Percentiles rank a stretch among this genome's conserved stretches.
Conservation (phyloP, 2,329 filamentous ascomycete genomes). For the Fusarium pseudograminearum region DNA sequence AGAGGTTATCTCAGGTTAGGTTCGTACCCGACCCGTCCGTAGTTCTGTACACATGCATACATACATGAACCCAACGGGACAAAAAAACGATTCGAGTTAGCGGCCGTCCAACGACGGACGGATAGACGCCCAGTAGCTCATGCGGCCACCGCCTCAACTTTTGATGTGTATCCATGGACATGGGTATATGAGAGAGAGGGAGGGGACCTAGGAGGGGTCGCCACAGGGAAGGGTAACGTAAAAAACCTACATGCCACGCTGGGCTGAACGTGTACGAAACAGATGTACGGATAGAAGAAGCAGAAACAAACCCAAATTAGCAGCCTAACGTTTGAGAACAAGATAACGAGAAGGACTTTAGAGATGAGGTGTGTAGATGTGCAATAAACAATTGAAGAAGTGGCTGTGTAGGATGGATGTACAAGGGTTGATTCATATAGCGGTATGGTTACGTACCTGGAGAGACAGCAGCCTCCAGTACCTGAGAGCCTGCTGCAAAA, state of each 20-base stretch:
- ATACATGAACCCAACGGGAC: slow-evolving; percentile 4
- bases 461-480: not conserved
- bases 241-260: slow-evolving; percentile 40
- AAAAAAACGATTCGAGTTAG: slow-evolving; percentile 25
- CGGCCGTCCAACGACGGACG: slow-evolving; percentile 40
- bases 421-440: slow-evolving; percentile 19
- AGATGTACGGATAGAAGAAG: not conserved
- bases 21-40: slow-evolving; percentile 2
- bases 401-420: not conserved
- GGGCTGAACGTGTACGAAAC: slow-evolving; percentile 24
- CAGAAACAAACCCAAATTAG: slow-evolving; percentile 4
- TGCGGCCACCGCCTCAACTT: slow-evolving; percentile 39
- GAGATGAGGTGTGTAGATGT: slow-evolving; percentile 12
- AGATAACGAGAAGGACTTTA: not conserved
- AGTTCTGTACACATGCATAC: not conserved
- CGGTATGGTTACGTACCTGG: slow-evolving; percentile 36
- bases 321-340: not conserved
- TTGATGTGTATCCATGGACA: slow-evolving; percentile 22
- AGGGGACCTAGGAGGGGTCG: slow-evolving; percentile 27
- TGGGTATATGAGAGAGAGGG: slow-evolving; percentile 4
- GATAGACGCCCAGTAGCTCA: slow-evolving; percentile 36
- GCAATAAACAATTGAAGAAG: slow-evolving; percentile 4
- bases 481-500: not conserved
- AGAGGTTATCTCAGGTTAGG: not conserved
- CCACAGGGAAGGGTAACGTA: slow-evolving; percentile 12